Conservation (phyloP, 495 filamentous ascomycete genomes). For the Podospora didyma region DNA sequence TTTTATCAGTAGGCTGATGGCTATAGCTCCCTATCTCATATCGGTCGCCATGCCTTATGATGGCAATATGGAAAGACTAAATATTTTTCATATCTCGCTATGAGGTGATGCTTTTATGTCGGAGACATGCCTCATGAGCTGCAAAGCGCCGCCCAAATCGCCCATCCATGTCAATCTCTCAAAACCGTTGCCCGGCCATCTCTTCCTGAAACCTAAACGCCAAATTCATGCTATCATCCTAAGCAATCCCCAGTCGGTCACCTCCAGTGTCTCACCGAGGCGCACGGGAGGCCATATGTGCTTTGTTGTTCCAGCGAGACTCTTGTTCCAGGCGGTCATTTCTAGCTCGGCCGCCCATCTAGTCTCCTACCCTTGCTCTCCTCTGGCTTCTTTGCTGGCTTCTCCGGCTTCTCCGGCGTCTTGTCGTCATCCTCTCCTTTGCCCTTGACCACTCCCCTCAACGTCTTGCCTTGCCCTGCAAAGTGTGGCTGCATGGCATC, state of each 20-base stretch:
- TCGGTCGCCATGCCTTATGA: too few species aligned
- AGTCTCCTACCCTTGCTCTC: constrained; percentile 31
- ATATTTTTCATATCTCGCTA: too few species aligned
- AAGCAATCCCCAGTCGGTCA: background rate
- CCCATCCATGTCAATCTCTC: background rate
- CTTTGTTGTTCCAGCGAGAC: too few species aligned
- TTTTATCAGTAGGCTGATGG: too few species aligned
- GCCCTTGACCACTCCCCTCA: constrained; percentile 61
- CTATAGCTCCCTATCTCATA: too few species aligned
- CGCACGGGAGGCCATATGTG: too few species aligned
- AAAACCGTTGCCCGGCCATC: too few species aligned
- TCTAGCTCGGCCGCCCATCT: constrained; percentile 31
- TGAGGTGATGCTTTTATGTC: background rate
- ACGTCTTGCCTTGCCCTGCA: constrained; percentile 81
- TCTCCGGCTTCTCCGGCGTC: constrained; percentile 21
- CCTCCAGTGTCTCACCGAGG: too few species aligned
- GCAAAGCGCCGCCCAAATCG: background rate
- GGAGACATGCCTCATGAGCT: background rate
- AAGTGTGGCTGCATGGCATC: constrained; percentile 69
- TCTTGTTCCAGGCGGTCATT: too few species aligned
- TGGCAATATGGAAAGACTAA: too few species aligned
- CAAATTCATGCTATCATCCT: background rate
- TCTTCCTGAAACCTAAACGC: constrained; percentile 1
- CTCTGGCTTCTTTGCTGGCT: constrained; percentile 29
- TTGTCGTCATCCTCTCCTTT: constrained; percentile 43